These are phyloP conservation scores for Pleurotus salmoneostramineus DNA, from an alignment of 768 basidiomycete species.

Conservation along the genomic window DNA sequence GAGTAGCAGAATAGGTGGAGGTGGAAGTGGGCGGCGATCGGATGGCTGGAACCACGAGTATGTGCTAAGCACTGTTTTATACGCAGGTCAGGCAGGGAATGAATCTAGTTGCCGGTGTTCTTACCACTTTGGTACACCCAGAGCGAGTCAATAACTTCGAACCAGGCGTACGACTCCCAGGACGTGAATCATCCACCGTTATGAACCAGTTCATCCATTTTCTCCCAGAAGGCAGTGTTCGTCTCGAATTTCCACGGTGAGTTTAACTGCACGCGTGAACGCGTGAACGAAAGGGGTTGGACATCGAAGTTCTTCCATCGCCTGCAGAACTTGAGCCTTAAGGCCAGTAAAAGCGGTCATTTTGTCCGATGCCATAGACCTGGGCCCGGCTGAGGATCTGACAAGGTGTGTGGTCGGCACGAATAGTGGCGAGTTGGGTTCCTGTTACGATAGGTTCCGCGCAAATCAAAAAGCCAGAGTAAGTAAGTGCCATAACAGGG, in stretches of 20 bases:
- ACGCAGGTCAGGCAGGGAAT: neutral
- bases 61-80: slow-evolving; percentile 1
- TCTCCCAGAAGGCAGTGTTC: neutral
- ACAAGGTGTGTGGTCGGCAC: neutral
- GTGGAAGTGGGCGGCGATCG: slow-evolving; percentile 3
- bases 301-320: neutral
- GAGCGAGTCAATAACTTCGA: neutral
- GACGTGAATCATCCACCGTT: neutral
- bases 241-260: neutral
- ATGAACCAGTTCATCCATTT: neutral
- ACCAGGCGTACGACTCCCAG: neutral
- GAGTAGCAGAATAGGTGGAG: neutral
- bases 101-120: neutral
- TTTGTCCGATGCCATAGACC: neutral
- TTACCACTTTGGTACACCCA: neutral
- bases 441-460: neutral
- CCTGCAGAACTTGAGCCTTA: neutral
- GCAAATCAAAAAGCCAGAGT: neutral
- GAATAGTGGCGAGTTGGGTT: neutral
- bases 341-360: neutral
- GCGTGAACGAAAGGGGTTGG: neutral
- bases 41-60: neutral
- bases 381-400: neutral
- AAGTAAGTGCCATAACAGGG: neutral
- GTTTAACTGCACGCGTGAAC: neutral